Conservation (phyloP, 352 stramenopile species). For the Phytophthora pisi region DNA sequence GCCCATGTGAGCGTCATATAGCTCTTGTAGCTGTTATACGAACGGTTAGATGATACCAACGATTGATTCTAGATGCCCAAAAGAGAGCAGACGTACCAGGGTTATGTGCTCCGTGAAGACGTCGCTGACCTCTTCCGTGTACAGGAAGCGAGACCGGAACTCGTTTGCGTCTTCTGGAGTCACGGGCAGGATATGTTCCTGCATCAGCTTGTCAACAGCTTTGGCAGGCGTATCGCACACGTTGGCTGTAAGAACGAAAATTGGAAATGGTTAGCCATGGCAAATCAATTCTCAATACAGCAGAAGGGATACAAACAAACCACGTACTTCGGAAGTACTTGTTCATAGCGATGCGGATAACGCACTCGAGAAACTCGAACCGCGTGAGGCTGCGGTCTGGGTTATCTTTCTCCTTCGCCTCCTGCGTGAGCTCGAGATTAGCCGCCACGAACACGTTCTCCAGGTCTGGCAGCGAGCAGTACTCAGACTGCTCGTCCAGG, state of each 20-base stretch:
- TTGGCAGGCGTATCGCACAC: conserved; percentile 71
- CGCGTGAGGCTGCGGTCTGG: conserved; percentile 75
- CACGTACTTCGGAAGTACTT: conserved; percentile 73
- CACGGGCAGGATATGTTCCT: conserved; percentile 60
- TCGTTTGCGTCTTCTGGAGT: conserved; percentile 69
- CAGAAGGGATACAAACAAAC: not conserved
- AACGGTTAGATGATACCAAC: not conserved
- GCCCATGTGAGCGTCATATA: conserved; percentile 79
- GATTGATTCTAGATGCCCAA: not conserved
- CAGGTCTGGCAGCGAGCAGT: conserved; percentile 65
- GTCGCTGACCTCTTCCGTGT: conserved; percentile 80
- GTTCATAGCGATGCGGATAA: conserved; percentile 83
- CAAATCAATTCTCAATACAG: not conserved
- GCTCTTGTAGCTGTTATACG: conserved; percentile 60
- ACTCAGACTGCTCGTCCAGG: conserved; percentile 72
- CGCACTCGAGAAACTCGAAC: conserved; percentile 80
- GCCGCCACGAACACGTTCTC: conserved; percentile 85
- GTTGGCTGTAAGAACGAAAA: conserved; percentile 41
- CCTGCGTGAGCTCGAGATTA: conserved; percentile 78
- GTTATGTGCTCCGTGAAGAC: conserved; percentile 75
- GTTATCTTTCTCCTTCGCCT: conserved; percentile 84
- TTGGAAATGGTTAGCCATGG: too few relatives aligned
- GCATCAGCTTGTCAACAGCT: conserved; percentile 69
- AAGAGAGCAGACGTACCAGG: conserved; percentile 43
- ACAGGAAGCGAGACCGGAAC: conserved; percentile 70